A percentile compares a stretch with the other conserved stretches of the same genome.
Evolutionary conservation across 192 early-diverging fungal genomes (phyloP).

Genomic region (Spizellomyces punctatus): DNA sequence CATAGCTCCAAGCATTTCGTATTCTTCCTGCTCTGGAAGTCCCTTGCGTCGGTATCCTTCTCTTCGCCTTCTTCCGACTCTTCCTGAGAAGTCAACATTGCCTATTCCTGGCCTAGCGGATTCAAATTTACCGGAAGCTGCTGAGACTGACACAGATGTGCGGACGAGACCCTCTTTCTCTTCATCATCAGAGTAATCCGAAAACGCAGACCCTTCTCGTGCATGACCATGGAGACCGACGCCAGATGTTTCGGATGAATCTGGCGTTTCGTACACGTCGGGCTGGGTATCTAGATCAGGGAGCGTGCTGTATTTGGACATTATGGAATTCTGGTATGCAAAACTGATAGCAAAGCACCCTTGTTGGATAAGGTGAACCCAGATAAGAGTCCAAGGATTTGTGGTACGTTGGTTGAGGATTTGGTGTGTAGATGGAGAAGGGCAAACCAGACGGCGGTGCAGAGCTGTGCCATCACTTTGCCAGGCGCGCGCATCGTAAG

Average conservation of each 20-base stretch:
- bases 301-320: conserved; percentile 74
- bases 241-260: conserved; percentile 22
- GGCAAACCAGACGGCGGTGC: too few species aligned
- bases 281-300: conserved; percentile 78
- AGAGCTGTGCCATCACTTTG: too few species aligned
- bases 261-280: conserved; percentile 87
- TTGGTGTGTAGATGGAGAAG: too few species aligned
- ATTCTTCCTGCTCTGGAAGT: conserved; percentile 20
- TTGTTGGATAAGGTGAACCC: too few species aligned
- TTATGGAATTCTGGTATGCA: too few species aligned
- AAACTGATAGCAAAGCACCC: too few species aligned
- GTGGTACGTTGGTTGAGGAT: too few species aligned
- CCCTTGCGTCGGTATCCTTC: conserved; percentile 47
- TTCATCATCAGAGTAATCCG: conserved; percentile 45
- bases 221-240: not conserved
- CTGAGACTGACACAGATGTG: conserved; percentile 53
- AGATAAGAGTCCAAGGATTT: too few species aligned
- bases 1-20: conserved; percentile 44
- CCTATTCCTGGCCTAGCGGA: conserved; percentile 45
- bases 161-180: conserved; percentile 62
- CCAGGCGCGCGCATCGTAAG: too few species aligned
- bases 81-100: conserved; percentile 57
- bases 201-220: not conserved
- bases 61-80: conserved; percentile 53
- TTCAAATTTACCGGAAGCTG: conserved; percentile 60